Evolutionary conservation across 208 protist species (phyloP), one percentile per base, ranked within the genome.

Genomic region (Trypanosoma avium): DNA sequence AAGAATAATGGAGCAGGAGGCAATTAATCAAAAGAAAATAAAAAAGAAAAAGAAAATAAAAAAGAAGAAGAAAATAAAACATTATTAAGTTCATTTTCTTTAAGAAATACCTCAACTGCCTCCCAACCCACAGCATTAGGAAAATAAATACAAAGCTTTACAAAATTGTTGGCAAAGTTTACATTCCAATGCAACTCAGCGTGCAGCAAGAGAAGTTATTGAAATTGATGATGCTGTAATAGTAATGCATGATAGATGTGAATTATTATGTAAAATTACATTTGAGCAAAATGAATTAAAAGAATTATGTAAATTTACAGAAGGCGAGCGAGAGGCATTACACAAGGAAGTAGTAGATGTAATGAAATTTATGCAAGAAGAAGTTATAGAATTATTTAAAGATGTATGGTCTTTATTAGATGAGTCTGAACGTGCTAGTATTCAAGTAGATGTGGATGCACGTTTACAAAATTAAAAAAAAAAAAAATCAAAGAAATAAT

Each of bases 1-100:
- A 13, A 22, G 13, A 3, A 22, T 60, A 0, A 60, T 60, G 55
- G 55, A 60, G 38, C 55, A 35, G 55, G 55, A 60, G 38, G 55
- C 55, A 35, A 19, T 60, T 10, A 10, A 48, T 22, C 38, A 35
- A 30, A 35, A 56, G 29, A 52, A 1, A 52, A 24, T 21, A 27
- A 58, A 52, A 10, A 24, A 12, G 19, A 52, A 2, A 10, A 9
- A 32, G 52, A 22, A 9, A 10, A 19, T 13, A n/a, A 42, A 15
- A 19, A 24, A 38, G 27, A 32, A 48, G n/a, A 32, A 49, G 36
- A 60, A 13, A 22, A 27, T 0, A 15, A 19, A n/a, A 10, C 54
- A 36, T 17, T 15, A 4, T 15, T 0, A 49, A 35, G 24, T 33
- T 13, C 38, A 47, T n/a, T n/a, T n/a, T n/a, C n/a, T n/a, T n/a